Evolutionary conservation across 177 flowering plant species (phyloP), one percentile per base, ranked within the genome.

Genomic region (Telopea speciosissima): DNA sequence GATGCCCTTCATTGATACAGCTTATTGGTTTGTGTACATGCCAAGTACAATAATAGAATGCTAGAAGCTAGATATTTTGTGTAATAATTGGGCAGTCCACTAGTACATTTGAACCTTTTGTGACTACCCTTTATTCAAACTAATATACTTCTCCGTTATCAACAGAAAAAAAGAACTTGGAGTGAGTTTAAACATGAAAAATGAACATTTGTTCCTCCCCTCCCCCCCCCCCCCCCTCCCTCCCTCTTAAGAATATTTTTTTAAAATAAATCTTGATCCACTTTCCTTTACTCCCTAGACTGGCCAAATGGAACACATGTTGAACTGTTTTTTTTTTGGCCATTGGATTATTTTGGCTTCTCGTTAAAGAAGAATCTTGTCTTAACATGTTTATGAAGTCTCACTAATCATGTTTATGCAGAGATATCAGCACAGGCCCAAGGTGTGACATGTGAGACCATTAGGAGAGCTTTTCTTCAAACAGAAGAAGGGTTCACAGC

Each of bases 401-500:
- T 80, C 71, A 77, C 84, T 63, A 68, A 76, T 81, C 80, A 66
- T 81, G 70, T 76, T 80, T 63, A 62, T 82, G 83, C 90, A 88
- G 92, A 85, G 67, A 79, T 81, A 70, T 71, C 85, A 80, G 83
- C 82, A 33, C 88, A 84, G 74, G 45, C 79, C 3, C 79, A 78
- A 58, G 89, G 85, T 49, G 90, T 87, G 79, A 87, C 90, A 22
- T 25, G 76, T 14, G 92, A 89, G 73, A 85, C 84, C 63, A 86
- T 91, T 25, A 70, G 49, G 54, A 79, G 85, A 70, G 90, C 97
- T 45, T 87, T 89, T 71, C 71, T 17, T 11, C 68, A 74, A 74
- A 89, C 94, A 40, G 97, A 91, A 70, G 88, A 84, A 78, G 91
- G 89, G 61, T 91, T 88, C 73, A 83, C 84, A 44, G 73, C 85